Percentiles rank a stretch among this genome's conserved stretches.
Conservation (phyloP, 176 grass and related monocot genomes). For the Musa itinerans region DNA sequence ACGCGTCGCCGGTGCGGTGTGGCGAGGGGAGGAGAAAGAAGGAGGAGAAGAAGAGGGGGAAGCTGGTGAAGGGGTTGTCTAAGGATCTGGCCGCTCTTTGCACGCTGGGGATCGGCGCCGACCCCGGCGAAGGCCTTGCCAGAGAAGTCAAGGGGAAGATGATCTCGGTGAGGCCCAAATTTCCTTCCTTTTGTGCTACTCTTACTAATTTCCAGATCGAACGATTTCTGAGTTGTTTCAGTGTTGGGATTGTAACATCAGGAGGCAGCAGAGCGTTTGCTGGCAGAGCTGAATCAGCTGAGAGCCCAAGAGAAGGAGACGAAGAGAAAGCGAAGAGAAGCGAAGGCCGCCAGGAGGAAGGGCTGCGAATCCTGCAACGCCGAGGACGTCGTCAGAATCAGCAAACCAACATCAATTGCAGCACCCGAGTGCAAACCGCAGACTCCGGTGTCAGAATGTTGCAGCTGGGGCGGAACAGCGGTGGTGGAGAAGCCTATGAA, state of each 20-base stretch:
- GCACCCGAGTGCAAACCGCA: no score
- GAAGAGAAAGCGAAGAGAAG: slow-evolving; percentile 35
- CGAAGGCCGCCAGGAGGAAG: slow-evolving; percentile 26
- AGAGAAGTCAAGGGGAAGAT: slow-evolving; percentile 21
- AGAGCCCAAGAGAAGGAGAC: slow-evolving; percentile 30
- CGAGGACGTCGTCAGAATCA: slow-evolving; percentile 29
- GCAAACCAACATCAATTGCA: neutral
- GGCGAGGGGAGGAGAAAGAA: slow-evolving; percentile 2
- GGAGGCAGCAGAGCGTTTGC: slow-evolving; percentile 53
- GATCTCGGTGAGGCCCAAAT: slow-evolving; percentile 23
- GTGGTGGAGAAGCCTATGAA: neutral
- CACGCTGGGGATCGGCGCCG: slow-evolving; percentile 14
- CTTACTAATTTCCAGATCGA: slow-evolving; percentile 2
- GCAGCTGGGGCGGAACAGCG: neutral
- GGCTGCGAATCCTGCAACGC: slow-evolving; percentile 37
- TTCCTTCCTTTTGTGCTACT: neutral
- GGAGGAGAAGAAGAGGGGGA: slow-evolving; percentile 34
- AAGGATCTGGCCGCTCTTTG: slow-evolving; percentile 28
- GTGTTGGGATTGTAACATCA: slow-evolving; percentile 1
- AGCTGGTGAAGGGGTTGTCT: slow-evolving; percentile 32
- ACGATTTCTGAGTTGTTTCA: neutral
- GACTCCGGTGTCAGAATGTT: neutral
- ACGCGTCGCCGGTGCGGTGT: slow-evolving; percentile 12
- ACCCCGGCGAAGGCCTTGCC: neutral
- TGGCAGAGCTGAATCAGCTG: slow-evolving; percentile 48